Evolutionary conservation across 805 yeast genomes (phyloP).

Genomic region (Helenozyma baotianmanensis): DNA sequence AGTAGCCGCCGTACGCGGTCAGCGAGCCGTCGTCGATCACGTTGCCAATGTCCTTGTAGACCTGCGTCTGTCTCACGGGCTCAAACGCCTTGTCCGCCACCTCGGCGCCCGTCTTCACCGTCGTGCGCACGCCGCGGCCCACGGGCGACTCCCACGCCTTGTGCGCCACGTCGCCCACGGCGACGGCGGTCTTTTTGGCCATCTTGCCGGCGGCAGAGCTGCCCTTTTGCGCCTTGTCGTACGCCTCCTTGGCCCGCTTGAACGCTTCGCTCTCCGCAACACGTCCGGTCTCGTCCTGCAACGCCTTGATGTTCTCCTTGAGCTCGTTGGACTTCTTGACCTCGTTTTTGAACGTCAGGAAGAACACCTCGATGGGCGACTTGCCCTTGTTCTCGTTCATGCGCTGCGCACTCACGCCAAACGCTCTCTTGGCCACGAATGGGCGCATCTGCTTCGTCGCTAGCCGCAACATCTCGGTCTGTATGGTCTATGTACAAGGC

Average conservation of each 20-base stretch:
- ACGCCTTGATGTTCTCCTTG: constrained; percentile 87
- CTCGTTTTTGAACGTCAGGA: constrained; percentile 86
- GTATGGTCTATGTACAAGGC: constrained; percentile 12
- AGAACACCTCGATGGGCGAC: constrained; percentile 87
- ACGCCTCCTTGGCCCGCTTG: constrained; percentile 89
- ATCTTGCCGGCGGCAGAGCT: constrained; percentile 67
- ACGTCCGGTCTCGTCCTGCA: constrained; percentile 93
- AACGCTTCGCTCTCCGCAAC: constrained; percentile 92
- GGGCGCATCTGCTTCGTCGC: constrained; percentile 10
- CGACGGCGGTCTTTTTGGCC: constrained; percentile 86
- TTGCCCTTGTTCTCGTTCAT: constrained; percentile 21
- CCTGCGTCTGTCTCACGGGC: constrained; percentile 87
- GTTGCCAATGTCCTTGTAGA: constrained; percentile 83
- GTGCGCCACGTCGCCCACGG: constrained; percentile 81
- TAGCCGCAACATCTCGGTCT: constrained; percentile 12
- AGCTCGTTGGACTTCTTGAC: constrained; percentile 88
- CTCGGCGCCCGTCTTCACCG: constrained; percentile 78
- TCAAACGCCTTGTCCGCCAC: constrained; percentile 84
- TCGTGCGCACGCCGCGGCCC: constrained; percentile 81
- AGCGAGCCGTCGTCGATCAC: constrained; percentile 91
- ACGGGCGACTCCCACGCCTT: constrained; percentile 97
- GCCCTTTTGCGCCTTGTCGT: constrained; percentile 73
- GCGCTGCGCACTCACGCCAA: constrained; percentile 8
- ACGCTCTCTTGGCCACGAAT: constrained; percentile 6
- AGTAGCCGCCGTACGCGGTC: constrained; percentile 87